Percentiles rank a stretch among this genome's conserved stretches.
Conservation (phyloP, 257 asterid species). For the Leonotis leonurus region DNA sequence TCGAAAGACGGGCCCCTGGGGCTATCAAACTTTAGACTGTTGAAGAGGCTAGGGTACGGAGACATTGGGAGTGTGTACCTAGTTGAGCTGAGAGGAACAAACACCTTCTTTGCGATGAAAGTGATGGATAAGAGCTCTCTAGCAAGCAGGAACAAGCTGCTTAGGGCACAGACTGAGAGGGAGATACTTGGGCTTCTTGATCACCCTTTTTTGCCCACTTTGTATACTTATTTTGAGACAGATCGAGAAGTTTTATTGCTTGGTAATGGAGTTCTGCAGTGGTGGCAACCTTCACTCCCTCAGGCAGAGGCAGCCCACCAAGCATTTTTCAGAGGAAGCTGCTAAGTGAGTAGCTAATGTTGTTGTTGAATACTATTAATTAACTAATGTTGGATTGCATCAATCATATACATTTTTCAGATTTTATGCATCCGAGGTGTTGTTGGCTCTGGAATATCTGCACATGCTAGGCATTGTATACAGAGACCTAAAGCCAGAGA, state of each 20-base stretch:
- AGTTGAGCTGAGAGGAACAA: conserved; percentile 67
- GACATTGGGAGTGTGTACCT: conserved; percentile 94
- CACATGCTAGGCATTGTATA: conserved; percentile 93
- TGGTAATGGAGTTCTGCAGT: conserved; percentile 92
- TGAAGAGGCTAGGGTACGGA: conserved; percentile 87
- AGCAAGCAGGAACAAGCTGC: conserved; percentile 72
- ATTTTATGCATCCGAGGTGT: conserved; percentile 76
- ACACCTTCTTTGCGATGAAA: conserved; percentile 82
- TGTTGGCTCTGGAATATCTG: conserved; percentile 78
- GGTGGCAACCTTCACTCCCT: conserved; percentile 95
- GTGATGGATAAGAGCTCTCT: conserved; percentile 90
- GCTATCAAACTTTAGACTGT: conserved; percentile 56
- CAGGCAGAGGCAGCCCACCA: conserved; percentile 82
- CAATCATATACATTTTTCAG: conserved; percentile 25
- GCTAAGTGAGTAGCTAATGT: conserved; percentile 56
- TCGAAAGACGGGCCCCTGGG: conserved; percentile 62
- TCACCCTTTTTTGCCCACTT: conserved; percentile 84
- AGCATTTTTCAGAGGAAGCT: conserved; percentile 79
- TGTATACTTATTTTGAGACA: conserved; percentile 82
- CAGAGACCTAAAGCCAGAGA: conserved; percentile 89
- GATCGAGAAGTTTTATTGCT: conserved; percentile 72
- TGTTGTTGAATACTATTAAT: too few species aligned
- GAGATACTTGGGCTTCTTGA: conserved; percentile 89
- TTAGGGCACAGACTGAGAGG: conserved; percentile 79
- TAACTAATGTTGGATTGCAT: too few species aligned